Evolutionary conservation across 208 protist species (phyloP), one percentile per base, ranked within the genome.

Genomic region (Trypanosoma conorhini): DNA sequence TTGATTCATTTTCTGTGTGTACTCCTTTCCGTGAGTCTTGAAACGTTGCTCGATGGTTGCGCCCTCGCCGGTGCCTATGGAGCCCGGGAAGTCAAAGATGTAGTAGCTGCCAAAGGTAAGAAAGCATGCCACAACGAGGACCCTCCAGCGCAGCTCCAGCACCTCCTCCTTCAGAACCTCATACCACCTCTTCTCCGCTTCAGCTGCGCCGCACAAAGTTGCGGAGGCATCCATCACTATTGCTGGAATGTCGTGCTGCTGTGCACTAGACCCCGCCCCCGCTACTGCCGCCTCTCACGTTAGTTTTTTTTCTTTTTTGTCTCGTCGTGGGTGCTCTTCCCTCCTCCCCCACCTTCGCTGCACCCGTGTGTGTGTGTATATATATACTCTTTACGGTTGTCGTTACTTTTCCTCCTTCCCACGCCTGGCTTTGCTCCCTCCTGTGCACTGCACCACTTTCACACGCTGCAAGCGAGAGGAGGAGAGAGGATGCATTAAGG

Each of bases 1-100:
- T 68, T 94, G 92, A 72, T 95, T 95, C 92, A 93, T 96, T 40
- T 80, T 74, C 55, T 94, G 85, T 50, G 82, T 94, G 76, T 91
- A 96, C 21, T 19, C 55, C 63, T 84, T 72, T 5, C 77, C 77
- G 17, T 84, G 75, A 0, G 54, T 56, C n/a, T 65, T 62, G 66
- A 94, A 95, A 48, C 63, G 60, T 15, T 78, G 64, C 65, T 95
- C 85, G 67, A 95, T 89, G 15, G 85, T 89, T 35, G 80, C 30
- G 21, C 74, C 77, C 24, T 75, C 61, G 15, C 87, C 87, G 13
- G 68, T 93, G 42, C 88, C 87, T 22, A 97, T 79, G 12, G 89
- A 89, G 24, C 87, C 85, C 0, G 89, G 88, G 56, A 94, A 93
- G 60, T 97, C 92, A 70, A 83, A 88, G 24, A 86, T 87, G 70